A percentile compares a stretch with the other conserved stretches of the same genome.
phyloP scores from a whole-genome alignment of 257 asterid species.

The Solanum infundibuliforme region DNA sequence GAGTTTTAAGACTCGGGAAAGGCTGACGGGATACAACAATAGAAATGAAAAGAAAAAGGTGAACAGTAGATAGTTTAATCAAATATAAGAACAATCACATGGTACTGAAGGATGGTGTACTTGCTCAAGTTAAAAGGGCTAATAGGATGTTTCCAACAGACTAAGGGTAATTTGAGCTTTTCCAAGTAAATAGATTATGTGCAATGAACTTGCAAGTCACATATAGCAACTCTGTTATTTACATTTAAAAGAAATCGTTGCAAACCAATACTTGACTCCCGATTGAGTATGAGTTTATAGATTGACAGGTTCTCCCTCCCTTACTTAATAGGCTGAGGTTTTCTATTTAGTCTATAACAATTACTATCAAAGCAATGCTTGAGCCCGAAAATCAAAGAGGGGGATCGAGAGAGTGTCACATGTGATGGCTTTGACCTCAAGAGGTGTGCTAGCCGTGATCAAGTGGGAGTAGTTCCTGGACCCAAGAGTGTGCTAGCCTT shows the following conservation, averaged over 20 bases:
- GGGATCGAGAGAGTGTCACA: background rate
- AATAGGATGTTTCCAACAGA: background rate
- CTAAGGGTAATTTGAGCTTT: background rate
- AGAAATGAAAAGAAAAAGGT: background rate
- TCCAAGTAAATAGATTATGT: background rate
- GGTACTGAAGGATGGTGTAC: background rate
- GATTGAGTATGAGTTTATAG: background rate
- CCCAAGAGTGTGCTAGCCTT: background rate
- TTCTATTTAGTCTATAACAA: background rate
- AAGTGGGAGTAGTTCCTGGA: background rate
- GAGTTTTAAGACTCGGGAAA: background rate
- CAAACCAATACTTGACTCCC: background rate
- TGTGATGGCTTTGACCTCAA: background rate
- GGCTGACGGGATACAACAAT: constrained; percentile 6
- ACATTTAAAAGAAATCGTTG: background rate
- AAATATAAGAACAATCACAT: background rate
- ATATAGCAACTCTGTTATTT: background rate
- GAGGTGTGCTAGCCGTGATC: background rate
- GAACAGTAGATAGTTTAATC: background rate
- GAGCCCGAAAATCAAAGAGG: background rate
- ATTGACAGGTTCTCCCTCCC: background rate
- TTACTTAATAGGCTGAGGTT: background rate
- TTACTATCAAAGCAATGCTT: background rate
- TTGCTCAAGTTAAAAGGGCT: background rate
- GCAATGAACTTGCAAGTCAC: background rate